These are phyloP conservation scores for Lactarius hatsudake DNA, from an alignment of 768 basidiomycete genomes.

Conservation along the genomic window DNA sequence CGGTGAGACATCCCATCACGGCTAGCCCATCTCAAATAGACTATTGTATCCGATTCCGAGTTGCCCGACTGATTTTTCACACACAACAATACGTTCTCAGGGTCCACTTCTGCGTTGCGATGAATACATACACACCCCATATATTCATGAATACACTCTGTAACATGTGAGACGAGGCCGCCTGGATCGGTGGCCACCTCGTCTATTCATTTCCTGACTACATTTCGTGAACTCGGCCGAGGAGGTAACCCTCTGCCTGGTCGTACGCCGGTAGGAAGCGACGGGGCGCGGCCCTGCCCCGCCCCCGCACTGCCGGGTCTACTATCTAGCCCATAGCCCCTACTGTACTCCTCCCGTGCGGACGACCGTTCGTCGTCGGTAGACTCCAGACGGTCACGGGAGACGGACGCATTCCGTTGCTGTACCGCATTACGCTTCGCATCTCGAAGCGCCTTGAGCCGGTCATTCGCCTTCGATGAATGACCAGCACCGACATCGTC, in stretches of 20 bases:
- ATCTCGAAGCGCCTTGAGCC: conserved; percentile 51
- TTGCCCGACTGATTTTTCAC: not conserved
- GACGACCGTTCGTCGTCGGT: not conserved
- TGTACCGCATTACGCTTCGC: conserved; percentile 40
- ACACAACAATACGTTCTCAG: not conserved
- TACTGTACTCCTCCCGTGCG: conserved; percentile 1
- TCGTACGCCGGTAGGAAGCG: conserved; percentile 4
- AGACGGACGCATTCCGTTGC: conserved; percentile 1
- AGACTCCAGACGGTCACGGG: not conserved
- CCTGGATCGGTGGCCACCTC: not conserved
- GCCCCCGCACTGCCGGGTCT: not conserved
- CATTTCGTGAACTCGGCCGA: conserved; percentile 6
- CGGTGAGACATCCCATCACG: not conserved
- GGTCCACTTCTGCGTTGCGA: not conserved
- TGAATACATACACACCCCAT: not conserved
- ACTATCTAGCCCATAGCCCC: not conserved
- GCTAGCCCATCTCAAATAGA: not conserved
- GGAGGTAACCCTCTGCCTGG: conserved; percentile 5
- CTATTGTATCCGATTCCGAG: not conserved
- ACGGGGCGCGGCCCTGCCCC: not conserved
- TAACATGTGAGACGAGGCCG: not conserved
- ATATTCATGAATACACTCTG: not conserved
- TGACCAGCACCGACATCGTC: conserved; percentile 27
- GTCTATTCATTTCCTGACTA: not conserved
- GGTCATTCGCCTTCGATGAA: conserved; percentile 43